Percentiles rank a stretch among this genome's conserved stretches.
phyloP scores from a whole-genome alignment of 1,284 basidiomycete species.

The Cryptococcus depauperatus region DNA sequence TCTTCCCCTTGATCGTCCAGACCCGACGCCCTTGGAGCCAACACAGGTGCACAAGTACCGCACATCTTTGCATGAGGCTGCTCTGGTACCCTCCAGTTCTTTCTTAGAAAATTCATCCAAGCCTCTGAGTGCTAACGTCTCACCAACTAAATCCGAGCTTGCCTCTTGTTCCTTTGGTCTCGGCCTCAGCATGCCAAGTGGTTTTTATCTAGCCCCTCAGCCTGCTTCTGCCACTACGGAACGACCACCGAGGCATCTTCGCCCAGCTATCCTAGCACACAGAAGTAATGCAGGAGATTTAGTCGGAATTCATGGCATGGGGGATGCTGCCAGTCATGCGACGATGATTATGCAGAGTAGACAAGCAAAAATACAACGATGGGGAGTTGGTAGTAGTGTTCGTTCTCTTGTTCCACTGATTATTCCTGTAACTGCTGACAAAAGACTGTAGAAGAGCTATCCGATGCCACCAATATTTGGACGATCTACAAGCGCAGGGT shows the following conservation, averaged over 20 bases:
- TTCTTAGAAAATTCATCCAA: conserved; percentile 12
- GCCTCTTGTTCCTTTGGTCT: conserved; percentile 17
- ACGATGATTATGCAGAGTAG: conserved; percentile 51
- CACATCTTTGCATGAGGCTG: conserved; percentile 34
- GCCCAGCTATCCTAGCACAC: conserved; percentile 5
- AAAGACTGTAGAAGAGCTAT: conserved; percentile 7
- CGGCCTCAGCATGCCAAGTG: conserved; percentile 13
- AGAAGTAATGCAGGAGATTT: conserved; percentile 28
- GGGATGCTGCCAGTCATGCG: conserved; percentile 49
- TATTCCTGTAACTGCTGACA: background rate
- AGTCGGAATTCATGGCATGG: conserved; percentile 31
- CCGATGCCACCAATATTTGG: conserved; percentile 25
- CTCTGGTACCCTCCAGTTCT: conserved; percentile 13
- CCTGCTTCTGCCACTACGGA: background rate
- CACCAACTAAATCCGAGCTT: conserved; percentile 3
- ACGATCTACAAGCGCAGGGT: conserved; percentile 25
- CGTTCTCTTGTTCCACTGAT: background rate
- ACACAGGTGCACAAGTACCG: conserved; percentile 25
- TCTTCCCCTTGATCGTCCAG: conserved; percentile 18
- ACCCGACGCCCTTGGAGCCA: conserved; percentile 3
- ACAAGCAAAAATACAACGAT: conserved; percentile 51
- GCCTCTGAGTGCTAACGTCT: background rate
- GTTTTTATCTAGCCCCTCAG: background rate
- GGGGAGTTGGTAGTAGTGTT: conserved; percentile 38
- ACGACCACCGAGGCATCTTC: background rate